Base-by-base conservation (phyloP, 139 green algal genomes). In the Gonium pectorale region DNA sequence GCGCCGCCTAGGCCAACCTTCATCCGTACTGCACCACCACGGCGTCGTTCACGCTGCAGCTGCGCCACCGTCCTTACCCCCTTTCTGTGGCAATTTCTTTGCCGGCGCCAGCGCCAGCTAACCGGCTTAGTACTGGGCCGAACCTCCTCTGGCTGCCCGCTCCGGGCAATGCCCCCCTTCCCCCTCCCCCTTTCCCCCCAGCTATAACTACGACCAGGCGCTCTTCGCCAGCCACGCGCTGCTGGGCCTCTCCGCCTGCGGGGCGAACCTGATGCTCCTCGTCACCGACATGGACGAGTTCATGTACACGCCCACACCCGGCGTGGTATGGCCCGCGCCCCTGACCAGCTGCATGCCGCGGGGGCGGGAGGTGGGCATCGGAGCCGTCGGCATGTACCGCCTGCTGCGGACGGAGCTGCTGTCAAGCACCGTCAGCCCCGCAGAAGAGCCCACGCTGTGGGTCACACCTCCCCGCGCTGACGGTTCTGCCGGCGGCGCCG, bases 131-230 rank as follows among this genome's bases (percentile, higher is more conserved):
- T n/a, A n/a, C n/a, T n/a, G n/a, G n/a, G n/a, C n/a, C n/a, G n/a
- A n/a, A n/a, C n/a, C n/a, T n/a, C n/a, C n/a, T n/a, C n/a, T n/a
- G n/a, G n/a, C n/a, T n/a, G n/a, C n/a, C n/a, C n/a, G n/a, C n/a
- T n/a, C n/a, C n/a, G n/a, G n/a, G n/a, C n/a, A n/a, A n/a, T n/a
- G n/a, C n/a, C n/a, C n/a, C n/a, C n/a, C n/a, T n/a, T n/a, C n/a
- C n/a, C n/a, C n/a, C n/a, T n/a, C n/a, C n/a, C n/a, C n/a, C n/a
- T n/a, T n/a, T n/a, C n/a, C n/a, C n/a, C n/a, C n/a, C 68, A 77
- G 68, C 13, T 77, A 77, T 44, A 62, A 62, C 68, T 77, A 77
- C 68, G 70, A 79, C 70, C 70, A 79, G 46, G 70, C 70, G 43
- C 46, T 79, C 26, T 46, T 66, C 21, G 31, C 70, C 31, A 49